Base-by-base conservation (phyloP, 805 yeast genomes). In the Starmerella vaccinii region DNA sequence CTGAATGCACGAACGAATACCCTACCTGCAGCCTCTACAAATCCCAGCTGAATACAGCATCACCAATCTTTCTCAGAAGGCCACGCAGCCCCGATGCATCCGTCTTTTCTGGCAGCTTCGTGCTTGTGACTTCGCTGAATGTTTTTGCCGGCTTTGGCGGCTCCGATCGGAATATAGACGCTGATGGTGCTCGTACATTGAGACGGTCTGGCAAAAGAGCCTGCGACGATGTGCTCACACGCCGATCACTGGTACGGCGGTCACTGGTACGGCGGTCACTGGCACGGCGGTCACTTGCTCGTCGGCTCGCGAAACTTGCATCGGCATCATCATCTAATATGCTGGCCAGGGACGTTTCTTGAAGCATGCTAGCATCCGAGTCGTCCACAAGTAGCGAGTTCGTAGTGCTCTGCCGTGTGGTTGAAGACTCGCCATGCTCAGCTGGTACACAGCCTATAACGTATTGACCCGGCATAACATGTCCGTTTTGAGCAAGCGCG, bases 401-500 rank as follows among this genome's bases (percentile, higher is more conserved):
- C 21, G 55, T 54, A 39, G 51, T 41, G 43, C 55, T 57, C 33
- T 50, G 54, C 34, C 30, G 51, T 51, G 43, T 32, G 5, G 33
- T 18, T 34, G 30, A 23, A 1, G 42, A 18, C 41, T 49, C 57
- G 35, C 54, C 52, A 8, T 47, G 47, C 22, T 58, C 59, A 30
- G 57, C 56, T 4, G 94, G 85, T 9, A 82, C 65, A 75, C 95
- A 66, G 62, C 95, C 78, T 63, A 81, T 65, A 64, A 76, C 59
- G 65, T 70, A 49, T 23, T 74, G 70, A 1, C 85, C 90, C 49
- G 81, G 83, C 60, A 82, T 76, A 5, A 80, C 74, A 12, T 73
- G 65, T 4, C 95, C 95, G 62, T 86, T 84, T 61, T 88, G 95
- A 56, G 84, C 80, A 40, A 89, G 68, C 0, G 98, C 96, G 49